Evolutionary conservation across 2,329 filamentous ascomycete genomes (phyloP).

Genomic region (Lasiodiplodia hormozganensis): DNA sequence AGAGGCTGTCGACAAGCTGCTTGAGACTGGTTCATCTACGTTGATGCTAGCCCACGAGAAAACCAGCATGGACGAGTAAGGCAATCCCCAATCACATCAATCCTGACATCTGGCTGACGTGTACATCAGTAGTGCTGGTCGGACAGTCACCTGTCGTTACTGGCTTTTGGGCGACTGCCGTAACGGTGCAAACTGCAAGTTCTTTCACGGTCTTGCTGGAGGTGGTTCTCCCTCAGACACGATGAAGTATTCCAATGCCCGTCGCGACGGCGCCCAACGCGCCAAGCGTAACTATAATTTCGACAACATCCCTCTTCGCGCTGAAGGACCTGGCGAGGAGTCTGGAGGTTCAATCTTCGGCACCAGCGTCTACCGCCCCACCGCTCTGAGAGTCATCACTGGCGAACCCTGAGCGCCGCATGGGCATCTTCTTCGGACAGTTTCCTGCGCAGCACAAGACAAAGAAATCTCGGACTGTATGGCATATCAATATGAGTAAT

Average conservation of each 20-base stretch:
- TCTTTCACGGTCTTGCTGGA: neutral
- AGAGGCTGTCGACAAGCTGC: constrained; percentile 1
- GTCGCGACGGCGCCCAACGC: neutral
- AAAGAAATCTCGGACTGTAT: neutral
- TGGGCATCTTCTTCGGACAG: neutral
- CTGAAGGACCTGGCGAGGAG: neutral
- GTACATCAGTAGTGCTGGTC: neutral
- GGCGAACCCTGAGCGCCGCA: neutral
- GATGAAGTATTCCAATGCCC: neutral
- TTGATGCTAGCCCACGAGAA: neutral
- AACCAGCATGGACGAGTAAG: neutral
- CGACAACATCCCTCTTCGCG: constrained; percentile 1
- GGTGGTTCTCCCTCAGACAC: neutral
- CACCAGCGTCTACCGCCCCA: constrained; percentile 8
- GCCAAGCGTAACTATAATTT: neutral
- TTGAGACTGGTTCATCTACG: neutral
- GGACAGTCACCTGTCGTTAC: constrained; percentile 17
- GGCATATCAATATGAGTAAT: neutral
- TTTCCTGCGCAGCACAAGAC: neutral
- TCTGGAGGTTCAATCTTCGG: neutral
- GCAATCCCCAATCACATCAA: neutral
- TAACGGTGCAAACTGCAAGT: constrained; percentile 12
- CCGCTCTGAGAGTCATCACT: neutral
- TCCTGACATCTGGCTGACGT: neutral
- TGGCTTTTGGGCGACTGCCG: constrained; percentile 24